These are phyloP conservation scores for Edaphochlamys debaryana DNA, from an alignment of 139 green algal genomes.

Conservation along the genomic window DNA sequence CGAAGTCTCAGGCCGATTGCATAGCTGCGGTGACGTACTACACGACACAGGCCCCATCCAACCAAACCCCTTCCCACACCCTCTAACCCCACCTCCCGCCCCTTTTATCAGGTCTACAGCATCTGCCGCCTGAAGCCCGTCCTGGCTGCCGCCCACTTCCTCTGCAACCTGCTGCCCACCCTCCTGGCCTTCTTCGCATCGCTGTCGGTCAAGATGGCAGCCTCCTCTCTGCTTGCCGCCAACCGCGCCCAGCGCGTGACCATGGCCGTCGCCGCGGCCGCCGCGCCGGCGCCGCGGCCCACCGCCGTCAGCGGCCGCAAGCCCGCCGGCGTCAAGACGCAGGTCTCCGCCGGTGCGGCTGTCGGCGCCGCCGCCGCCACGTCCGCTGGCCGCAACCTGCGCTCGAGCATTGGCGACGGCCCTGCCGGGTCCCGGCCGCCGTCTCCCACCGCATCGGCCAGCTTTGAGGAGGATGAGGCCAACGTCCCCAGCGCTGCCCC, in stretches of 20 bases:
- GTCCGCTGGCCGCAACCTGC: background rate
- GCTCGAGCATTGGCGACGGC: too few relatives aligned
- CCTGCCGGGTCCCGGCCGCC: too few relatives aligned
- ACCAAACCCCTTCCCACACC: too few relatives aligned
- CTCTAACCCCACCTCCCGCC: too few relatives aligned
- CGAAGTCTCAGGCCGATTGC: too few relatives aligned
- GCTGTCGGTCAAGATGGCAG: background rate
- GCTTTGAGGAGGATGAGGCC: background rate
- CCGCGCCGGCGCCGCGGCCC: background rate
- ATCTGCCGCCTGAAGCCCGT: background rate
- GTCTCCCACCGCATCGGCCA: too few relatives aligned
- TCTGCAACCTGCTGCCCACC: constrained; percentile 38
- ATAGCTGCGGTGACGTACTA: too few relatives aligned
- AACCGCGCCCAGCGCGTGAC: constrained; percentile 1
- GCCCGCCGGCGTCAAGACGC: background rate
- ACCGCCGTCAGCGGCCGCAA: background rate
- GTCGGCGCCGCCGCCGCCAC: background rate
- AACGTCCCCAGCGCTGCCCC: background rate
- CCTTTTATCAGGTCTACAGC: constrained; percentile 4
- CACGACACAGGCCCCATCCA: too few relatives aligned
- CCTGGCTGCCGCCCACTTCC: constrained; percentile 5
- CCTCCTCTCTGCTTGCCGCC: background rate
- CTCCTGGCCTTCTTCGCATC: background rate
- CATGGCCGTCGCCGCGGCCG: background rate
- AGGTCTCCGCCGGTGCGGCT: background rate